phyloP scores from a whole-genome alignment of 352 stramenopile species.

The Stramenopiles sp. region DNA sequence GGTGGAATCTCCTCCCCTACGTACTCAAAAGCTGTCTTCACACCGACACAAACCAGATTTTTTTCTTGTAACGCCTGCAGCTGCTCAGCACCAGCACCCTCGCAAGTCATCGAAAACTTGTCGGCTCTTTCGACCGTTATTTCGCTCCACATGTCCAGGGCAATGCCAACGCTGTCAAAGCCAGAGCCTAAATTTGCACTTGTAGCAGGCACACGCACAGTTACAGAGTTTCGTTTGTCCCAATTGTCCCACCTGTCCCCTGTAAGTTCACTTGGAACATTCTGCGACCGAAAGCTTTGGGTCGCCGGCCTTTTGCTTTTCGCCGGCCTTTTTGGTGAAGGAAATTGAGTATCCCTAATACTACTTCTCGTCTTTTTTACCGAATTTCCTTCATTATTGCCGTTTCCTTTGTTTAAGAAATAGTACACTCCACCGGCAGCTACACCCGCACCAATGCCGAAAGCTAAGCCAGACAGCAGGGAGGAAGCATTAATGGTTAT shows the following conservation, averaged over 20 bases:
- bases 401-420: background rate
- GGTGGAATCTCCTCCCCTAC: constrained; percentile 74
- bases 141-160: constrained; percentile 96
- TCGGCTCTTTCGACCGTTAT: constrained; percentile 75
- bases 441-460: background rate
- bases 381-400: background rate
- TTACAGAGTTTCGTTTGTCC: constrained; percentile 41
- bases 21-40: constrained; percentile 80
- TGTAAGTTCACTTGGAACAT: no score
- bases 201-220: constrained; percentile 90
- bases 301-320: background rate
- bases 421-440: background rate
- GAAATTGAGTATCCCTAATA: background rate
- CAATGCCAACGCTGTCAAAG: constrained; percentile 84
- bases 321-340: background rate
- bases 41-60: constrained; percentile 77
- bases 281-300: background rate
- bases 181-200: constrained; percentile 94
- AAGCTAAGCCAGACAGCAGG: background rate
- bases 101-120: constrained; percentile 80
- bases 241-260: background rate
- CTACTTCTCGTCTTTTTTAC: background rate
- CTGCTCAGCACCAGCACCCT: constrained; percentile 80
- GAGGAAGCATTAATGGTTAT: background rate
- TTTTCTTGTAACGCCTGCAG: constrained; percentile 60